Percentiles rank a stretch among this genome's conserved stretches.
Evolutionary conservation across 78 protist genomes (phyloP).

Genomic region (Dictyostelium capitatum): DNA sequence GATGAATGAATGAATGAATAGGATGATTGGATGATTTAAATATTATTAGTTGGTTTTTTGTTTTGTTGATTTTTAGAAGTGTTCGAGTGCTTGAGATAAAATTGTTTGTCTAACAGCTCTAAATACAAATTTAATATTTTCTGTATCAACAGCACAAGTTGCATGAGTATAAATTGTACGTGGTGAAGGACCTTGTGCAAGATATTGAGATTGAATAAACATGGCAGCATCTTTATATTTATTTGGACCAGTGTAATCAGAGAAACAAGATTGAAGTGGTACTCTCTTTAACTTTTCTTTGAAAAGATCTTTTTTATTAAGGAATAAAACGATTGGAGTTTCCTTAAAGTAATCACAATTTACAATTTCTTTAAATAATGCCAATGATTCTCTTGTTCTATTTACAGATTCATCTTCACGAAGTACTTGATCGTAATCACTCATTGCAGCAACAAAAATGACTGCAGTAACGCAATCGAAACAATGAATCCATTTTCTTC

Average conservation of each 20-base stretch:
- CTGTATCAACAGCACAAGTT: constrained; percentile 92
- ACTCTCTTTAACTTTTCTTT: constrained; percentile 87
- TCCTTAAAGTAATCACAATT: constrained; percentile 88
- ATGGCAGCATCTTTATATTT: constrained; percentile 73
- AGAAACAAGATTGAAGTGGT: constrained; percentile 86
- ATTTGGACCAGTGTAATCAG: constrained; percentile 84
- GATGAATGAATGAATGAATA: too few relatives aligned
- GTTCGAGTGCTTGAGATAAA: constrained; percentile 77
- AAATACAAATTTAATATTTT: constrained; percentile 87
- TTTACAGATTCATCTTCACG: constrained; percentile 89
- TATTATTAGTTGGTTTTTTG: not conserved
- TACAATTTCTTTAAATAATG: constrained; percentile 86
- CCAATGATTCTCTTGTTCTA: constrained; percentile 84
- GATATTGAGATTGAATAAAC: constrained; percentile 84
- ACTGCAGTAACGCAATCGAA: constrained; percentile 92
- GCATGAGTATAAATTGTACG: constrained; percentile 81
- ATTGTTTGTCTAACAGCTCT: constrained; percentile 85
- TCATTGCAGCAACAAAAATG: constrained; percentile 85
- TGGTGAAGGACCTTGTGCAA: constrained; percentile 75
- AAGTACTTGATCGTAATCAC: constrained; percentile 86
- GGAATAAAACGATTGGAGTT: constrained; percentile 84
- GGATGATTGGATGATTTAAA: not conserved
- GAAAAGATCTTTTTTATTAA: constrained; percentile 93
- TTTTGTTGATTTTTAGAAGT: constrained; percentile 58
- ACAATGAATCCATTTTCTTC: constrained; percentile 93